Percentiles rank a stretch among this genome's conserved stretches.
Evolutionary conservation across 2,329 filamentous ascomycete genomes (phyloP).

Genomic region (Aureobasidium vineae): DNA sequence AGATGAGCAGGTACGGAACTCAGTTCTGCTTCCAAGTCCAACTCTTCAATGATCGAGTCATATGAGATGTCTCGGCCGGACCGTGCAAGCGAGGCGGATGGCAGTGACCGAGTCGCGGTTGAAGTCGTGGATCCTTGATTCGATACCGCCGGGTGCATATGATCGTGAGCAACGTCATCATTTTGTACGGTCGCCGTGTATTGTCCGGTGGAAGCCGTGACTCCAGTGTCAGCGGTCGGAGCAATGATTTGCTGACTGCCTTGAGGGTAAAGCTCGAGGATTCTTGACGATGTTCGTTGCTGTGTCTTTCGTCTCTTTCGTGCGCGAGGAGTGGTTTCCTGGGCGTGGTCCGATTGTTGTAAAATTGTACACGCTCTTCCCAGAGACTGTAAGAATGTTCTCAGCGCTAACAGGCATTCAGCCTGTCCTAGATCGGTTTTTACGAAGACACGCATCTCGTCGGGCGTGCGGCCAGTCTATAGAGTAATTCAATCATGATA

Average conservation of each 20-base stretch:
- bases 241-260: not conserved
- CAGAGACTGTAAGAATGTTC: not conserved
- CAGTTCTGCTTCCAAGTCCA: not conserved
- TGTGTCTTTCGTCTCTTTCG: not conserved
- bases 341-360: not conserved
- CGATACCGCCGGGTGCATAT: not conserved
- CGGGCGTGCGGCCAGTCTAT: not conserved
- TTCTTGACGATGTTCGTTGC: not conserved
- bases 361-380: not conserved
- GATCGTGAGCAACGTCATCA: not conserved
- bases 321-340: not conserved
- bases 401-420: not conserved
- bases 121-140: not conserved
- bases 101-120: not conserved
- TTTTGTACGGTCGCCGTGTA: not conserved
- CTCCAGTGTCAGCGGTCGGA: not conserved
- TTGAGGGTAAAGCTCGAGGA: not conserved
- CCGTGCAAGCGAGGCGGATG: not conserved
- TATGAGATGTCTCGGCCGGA: not conserved
- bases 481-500: not conserved
- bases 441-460: not conserved
- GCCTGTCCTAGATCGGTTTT: not conserved
- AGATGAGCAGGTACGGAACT: not conserved
- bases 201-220: not conserved
- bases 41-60: not conserved